phyloP scores from a whole-genome alignment of 495 filamentous ascomycete genomes.

The Saxophila tyrrhenica region DNA sequence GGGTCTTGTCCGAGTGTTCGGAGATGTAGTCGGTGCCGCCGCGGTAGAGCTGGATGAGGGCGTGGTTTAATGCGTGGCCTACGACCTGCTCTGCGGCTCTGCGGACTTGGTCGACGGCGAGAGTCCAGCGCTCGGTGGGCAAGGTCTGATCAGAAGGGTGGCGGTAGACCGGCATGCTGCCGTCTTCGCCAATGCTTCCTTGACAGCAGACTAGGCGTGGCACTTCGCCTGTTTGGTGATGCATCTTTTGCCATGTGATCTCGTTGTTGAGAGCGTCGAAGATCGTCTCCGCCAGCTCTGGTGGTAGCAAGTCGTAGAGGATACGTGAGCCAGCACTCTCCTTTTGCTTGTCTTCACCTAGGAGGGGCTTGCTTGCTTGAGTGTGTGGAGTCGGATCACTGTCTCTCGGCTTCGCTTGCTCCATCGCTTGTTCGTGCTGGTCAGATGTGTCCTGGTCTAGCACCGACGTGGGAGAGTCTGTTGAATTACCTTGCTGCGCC shows the following conservation, averaged over 20 bases:
- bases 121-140: conserved; percentile 61
- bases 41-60: conserved; percentile 86
- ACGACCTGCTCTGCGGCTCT: conserved; percentile 53
- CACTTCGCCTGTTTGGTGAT: conserved; percentile 81
- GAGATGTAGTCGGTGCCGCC: conserved; percentile 87
- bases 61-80: conserved; percentile 81
- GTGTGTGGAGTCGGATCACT: not conserved
- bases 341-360: conserved; percentile 11
- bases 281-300: conserved; percentile 34
- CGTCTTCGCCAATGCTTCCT: conserved; percentile 57
- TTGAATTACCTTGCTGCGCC: not conserved
- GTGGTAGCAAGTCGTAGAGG: conserved; percentile 51
- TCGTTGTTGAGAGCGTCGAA: conserved; percentile 66
- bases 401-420: not conserved
- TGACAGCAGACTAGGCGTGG: conserved; percentile 90
- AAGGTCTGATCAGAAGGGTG: conserved; percentile 89
- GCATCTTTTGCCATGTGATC: conserved; percentile 85
- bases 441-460: not conserved
- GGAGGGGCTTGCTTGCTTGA: conserved; percentile 4
- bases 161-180: conserved; percentile 79
- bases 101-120: conserved; percentile 57
- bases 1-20: conserved; percentile 92
- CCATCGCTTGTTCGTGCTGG: not conserved
- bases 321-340: conserved; percentile 64
- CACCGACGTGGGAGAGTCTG: not conserved